phyloP scores from a whole-genome alignment of 2,329 filamentous ascomycete genomes.

The Stenocarpella maydis region DNA sequence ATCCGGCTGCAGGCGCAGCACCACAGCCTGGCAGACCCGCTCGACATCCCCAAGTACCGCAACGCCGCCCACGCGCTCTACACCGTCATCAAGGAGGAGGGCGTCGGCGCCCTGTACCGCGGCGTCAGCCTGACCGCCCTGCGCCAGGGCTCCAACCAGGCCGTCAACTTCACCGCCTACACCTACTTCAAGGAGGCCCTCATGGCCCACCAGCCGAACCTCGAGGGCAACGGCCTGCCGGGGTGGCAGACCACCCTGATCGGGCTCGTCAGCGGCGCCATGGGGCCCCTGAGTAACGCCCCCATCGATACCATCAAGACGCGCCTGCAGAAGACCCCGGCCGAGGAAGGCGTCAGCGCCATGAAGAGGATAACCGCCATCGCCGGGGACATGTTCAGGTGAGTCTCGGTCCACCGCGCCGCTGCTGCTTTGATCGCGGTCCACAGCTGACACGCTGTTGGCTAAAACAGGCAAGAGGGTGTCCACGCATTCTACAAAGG shows the following conservation, averaged over 20 bases:
- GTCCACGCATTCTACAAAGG: constrained; percentile 98
- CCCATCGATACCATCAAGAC: constrained; percentile 99
- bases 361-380: constrained; percentile 81
- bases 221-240: constrained; percentile 72
- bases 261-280: constrained; percentile 89
- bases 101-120: constrained; percentile 85
- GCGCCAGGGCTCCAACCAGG: constrained; percentile 95
- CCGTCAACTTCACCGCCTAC: constrained; percentile 98
- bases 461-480: constrained; percentile 77
- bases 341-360: constrained; percentile 81
- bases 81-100: constrained; percentile 93
- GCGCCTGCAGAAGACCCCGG: constrained; percentile 87
- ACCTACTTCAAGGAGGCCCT: constrained; percentile 87
- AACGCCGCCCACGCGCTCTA: constrained; percentile 86
- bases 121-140: constrained; percentile 93
- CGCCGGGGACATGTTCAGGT: constrained; percentile 84
- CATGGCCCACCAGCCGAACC: constrained; percentile 76
- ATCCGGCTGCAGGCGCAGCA: constrained; percentile 98
- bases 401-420: constrained; percentile 41
- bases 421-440: no score
- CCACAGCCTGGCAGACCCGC: constrained; percentile 95
- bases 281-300: constrained; percentile 95
- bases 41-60: constrained; percentile 96
- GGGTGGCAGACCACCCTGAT: constrained; percentile 91
- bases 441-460: neutral